These are phyloP conservation scores for Micractinium sp. DNA, from an alignment of 139 green algal species.

Conservation along the genomic window DNA sequence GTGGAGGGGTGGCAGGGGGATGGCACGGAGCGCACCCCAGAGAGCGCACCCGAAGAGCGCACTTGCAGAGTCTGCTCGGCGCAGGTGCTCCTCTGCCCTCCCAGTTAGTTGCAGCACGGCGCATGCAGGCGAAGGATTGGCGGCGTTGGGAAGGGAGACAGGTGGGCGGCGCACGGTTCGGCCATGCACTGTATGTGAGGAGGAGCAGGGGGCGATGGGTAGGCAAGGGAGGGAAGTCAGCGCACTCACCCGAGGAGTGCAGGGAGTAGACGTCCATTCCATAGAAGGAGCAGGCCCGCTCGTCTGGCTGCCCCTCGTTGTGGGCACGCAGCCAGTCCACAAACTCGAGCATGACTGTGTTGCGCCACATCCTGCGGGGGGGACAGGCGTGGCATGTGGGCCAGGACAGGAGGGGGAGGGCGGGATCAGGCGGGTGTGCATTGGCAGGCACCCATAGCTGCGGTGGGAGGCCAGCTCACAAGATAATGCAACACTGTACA, in stretches of 20 bases:
- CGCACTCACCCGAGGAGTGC: constrained; percentile 27
- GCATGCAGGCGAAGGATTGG: too few species aligned
- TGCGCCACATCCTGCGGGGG: constrained; percentile 69
- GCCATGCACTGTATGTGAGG: not conserved
- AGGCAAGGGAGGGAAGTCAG: not conserved
- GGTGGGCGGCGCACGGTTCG: not conserved
- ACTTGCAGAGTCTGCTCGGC: too few species aligned
- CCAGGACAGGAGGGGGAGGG: not conserved
- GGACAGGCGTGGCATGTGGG: not conserved
- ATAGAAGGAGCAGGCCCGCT: constrained; percentile 42
- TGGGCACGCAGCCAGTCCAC: constrained; percentile 51
- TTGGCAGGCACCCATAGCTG: too few species aligned
- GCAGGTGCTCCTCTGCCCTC: too few species aligned
- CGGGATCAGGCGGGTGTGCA: too few species aligned
- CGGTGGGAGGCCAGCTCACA: too few species aligned
- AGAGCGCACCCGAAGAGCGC: too few species aligned
- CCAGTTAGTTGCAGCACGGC: too few species aligned
- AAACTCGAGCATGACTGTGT: constrained; percentile 53
- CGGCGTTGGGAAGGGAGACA: too few species aligned
- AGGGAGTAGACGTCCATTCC: constrained; percentile 70
- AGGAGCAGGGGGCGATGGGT: too few species aligned
- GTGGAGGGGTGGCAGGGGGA: not conserved
- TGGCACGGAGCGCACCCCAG: too few species aligned
- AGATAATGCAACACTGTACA: too few species aligned
- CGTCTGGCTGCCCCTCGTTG: constrained; percentile 39